Conservation (phyloP, 768 basidiomycete genomes). For the Fomitopsis serialis region DNA sequence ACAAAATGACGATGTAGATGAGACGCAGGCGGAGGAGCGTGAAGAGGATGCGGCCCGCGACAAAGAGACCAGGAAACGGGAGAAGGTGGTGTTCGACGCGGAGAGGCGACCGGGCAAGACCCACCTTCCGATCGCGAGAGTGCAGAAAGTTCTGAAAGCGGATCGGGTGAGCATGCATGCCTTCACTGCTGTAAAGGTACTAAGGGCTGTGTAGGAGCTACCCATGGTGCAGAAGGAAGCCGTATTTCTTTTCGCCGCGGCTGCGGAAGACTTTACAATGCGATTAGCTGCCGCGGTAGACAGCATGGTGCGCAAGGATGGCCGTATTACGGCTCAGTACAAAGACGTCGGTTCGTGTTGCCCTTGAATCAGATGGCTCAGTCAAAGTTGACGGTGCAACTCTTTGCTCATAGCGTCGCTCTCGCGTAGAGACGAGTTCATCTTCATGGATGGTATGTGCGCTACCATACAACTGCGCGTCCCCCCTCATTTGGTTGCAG, state of each 20-base stretch:
- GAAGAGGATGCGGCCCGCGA: background rate
- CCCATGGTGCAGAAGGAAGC: conserved; percentile 75
- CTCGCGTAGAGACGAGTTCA: conserved; percentile 66
- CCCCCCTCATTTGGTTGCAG: background rate
- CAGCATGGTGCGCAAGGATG: conserved; percentile 63
- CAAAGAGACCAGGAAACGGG: background rate
- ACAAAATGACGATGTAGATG: background rate
- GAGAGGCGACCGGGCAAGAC: conserved; percentile 57
- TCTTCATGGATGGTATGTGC: conserved; percentile 67
- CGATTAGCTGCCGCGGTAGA: conserved; percentile 69
- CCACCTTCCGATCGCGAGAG: conserved; percentile 66
- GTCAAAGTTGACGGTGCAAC: background rate
- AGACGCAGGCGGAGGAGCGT: background rate
- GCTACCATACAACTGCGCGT: background rate
- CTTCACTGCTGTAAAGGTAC: background rate
- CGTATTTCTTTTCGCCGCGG: conserved; percentile 71
- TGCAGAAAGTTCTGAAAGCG: conserved; percentile 82
- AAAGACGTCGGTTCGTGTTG: conserved; percentile 65
- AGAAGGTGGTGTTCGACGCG: conserved; percentile 3
- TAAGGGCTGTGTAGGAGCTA: conserved; percentile 48
- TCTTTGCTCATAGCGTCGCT: conserved; percentile 41
- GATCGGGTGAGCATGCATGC: conserved; percentile 53
- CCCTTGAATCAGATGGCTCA: background rate
- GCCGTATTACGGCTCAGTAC: conserved; percentile 69
- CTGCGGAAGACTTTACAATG: conserved; percentile 86